Conservation (phyloP, 768 basidiomycete genomes). For the Favolaschia claudopus region DNA sequence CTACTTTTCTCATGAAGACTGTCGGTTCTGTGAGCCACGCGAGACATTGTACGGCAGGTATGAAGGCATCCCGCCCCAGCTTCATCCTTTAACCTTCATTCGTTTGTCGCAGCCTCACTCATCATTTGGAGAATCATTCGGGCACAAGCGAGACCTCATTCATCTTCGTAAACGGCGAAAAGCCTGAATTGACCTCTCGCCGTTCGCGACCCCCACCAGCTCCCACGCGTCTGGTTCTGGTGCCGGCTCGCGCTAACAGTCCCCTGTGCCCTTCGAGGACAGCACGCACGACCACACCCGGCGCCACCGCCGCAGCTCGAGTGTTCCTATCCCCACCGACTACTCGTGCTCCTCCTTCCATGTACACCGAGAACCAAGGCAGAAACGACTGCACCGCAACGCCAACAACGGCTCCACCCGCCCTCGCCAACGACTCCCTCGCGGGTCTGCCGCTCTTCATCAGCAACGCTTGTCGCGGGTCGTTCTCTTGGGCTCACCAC, state of each 20-base stretch:
- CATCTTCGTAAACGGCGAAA: no score
- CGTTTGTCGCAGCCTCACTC: no score
- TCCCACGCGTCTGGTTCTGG: constrained; percentile 20
- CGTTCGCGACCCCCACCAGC: constrained; percentile 23
- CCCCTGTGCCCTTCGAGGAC: constrained; percentile 15
- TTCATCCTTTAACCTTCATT: no score
- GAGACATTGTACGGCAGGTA: no score
- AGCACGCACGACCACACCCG: constrained; percentile 32
- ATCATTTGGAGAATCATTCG: no score
- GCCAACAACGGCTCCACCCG: constrained; percentile 53
- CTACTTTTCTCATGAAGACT: no score
- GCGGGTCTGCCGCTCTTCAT: constrained; percentile 31
- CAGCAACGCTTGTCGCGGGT: constrained; percentile 11
- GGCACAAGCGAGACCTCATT: no score
- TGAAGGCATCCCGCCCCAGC: no score
- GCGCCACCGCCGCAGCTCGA: constrained; percentile 63
- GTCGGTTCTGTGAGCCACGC: no score
- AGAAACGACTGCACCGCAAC: no score
- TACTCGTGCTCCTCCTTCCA: constrained; percentile 23
- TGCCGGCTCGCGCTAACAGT: constrained; percentile 22
- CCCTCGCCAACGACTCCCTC: constrained; percentile 43
- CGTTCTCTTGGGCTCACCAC: constrained; percentile 23
- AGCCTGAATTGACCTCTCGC: no score
- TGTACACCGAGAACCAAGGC: constrained; percentile 28
- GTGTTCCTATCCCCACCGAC: constrained; percentile 65